A percentile compares a stretch with the other conserved stretches of the same genome.
Evolutionary conservation across 1,139 yeast species (phyloP).

Genomic region (Lodderomyces jiufengensis): DNA sequence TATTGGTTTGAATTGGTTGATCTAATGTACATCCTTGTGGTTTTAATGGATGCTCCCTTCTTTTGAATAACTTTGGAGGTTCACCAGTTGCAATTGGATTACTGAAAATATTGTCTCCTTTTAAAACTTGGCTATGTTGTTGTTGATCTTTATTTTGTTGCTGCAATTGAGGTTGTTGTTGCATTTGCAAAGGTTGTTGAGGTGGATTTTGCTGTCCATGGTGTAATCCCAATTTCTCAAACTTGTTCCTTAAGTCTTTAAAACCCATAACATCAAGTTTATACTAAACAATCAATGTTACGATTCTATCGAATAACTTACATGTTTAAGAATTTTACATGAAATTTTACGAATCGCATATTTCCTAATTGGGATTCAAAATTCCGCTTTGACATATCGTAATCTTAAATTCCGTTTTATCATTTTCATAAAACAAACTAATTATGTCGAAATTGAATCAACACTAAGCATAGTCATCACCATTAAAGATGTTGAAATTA

Average conservation of each 20-base stretch:
- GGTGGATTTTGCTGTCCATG: constrained; percentile 2
- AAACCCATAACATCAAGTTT: constrained; percentile 21
- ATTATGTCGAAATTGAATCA: too few species aligned
- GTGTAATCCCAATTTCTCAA: constrained; percentile 21
- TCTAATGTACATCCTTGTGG: constrained; percentile 29
- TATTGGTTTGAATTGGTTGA: constrained; percentile 42
- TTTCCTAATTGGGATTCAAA: too few species aligned
- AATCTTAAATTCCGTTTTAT: too few species aligned
- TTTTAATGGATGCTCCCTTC: constrained; percentile 23
- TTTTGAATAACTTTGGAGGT: constrained; percentile 27
- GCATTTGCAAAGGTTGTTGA: neutral
- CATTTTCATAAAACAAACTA: too few species aligned
- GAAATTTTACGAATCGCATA: too few species aligned
- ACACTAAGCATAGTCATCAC: too few species aligned
- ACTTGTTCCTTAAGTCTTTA: constrained; percentile 24
- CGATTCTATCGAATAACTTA: too few species aligned
- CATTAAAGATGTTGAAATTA: too few species aligned
- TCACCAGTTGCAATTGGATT: constrained; percentile 25
- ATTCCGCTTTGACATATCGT: too few species aligned
- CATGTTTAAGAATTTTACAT: too few species aligned
- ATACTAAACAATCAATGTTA: too few species aligned
- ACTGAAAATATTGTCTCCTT: constrained; percentile 11
- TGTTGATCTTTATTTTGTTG: neutral
- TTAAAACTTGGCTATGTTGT: constrained; percentile 1
- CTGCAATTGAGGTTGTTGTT: too few species aligned